Conservation (phyloP, 106 monocot genomes). For the Gastrodia elata region DNA sequence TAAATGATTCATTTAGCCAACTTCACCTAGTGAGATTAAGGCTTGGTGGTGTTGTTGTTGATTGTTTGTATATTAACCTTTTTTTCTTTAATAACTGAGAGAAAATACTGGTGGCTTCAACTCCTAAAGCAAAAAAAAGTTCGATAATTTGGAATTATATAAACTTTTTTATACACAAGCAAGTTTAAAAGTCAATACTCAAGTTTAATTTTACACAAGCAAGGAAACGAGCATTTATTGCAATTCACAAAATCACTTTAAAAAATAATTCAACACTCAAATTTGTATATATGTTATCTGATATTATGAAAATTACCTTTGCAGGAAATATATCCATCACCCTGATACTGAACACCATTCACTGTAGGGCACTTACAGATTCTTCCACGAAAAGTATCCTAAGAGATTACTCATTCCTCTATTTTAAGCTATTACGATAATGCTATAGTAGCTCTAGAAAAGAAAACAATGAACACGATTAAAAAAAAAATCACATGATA, state of each 20-base stretch:
- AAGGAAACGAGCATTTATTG: neutral
- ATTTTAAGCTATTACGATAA: neutral
- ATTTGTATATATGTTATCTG: neutral
- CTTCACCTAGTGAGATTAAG: too few relatives aligned
- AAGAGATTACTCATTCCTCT: neutral
- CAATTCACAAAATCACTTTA: neutral
- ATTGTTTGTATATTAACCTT: too few relatives aligned
- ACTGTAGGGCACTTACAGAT: conserved; percentile 70
- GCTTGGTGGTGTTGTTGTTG: too few relatives aligned
- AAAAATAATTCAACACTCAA: neutral
- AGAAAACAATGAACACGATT: neutral
- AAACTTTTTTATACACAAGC: neutral
- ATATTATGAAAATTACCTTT: conserved; percentile 29
- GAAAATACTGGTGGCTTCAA: neutral
- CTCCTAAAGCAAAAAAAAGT: neutral
- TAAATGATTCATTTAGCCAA: too few relatives aligned
- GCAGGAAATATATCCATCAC: conserved; percentile 85
- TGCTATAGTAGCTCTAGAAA: neutral
- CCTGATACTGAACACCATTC: conserved; percentile 65
- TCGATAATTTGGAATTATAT: neutral
- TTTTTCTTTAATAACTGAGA: neutral
- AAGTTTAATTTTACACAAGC: neutral
- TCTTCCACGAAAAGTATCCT: conserved; percentile 92
- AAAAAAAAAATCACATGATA: neutral
- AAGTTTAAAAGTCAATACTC: neutral